Evolutionary conservation across 495 filamentous ascomycete species (phyloP).

Genomic region (Astrothelium macrocarpum): DNA sequence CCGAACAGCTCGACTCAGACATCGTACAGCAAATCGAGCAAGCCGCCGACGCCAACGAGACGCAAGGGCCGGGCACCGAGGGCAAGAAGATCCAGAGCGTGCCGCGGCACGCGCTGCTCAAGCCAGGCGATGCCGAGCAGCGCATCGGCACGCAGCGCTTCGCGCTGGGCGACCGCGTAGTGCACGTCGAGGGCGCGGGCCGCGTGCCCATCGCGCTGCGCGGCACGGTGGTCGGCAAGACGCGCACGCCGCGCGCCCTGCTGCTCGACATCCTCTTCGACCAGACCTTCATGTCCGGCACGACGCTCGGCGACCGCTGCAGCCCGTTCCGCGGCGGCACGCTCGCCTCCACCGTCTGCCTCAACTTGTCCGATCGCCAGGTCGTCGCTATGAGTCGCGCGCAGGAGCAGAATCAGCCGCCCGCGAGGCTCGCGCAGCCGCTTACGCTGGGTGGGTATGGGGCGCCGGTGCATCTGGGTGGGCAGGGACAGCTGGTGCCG

Average conservation of each 20-base stretch:
- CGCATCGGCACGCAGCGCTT: constrained; percentile 79
- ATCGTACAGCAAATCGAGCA: constrained; percentile 72
- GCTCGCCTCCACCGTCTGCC: constrained; percentile 67
- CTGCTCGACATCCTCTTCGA: constrained; percentile 92
- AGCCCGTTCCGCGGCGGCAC: constrained; percentile 95
- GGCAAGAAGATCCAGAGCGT: constrained; percentile 61
- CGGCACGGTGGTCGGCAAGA: constrained; percentile 89
- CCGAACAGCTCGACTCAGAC: constrained; percentile 88
- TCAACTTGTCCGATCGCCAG: constrained; percentile 79
- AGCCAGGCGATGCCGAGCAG: constrained; percentile 86
- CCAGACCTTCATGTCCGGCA: constrained; percentile 89
- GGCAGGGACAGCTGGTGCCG: constrained; percentile 55
- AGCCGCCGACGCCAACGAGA: constrained; percentile 53
- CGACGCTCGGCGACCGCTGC: constrained; percentile 77
- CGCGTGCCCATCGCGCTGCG: constrained; percentile 88
- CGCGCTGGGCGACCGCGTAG: constrained; percentile 75
- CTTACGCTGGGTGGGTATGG: constrained; percentile 42
- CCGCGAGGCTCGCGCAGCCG: constrained; percentile 47
- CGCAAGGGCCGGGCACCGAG: constrained; percentile 43
- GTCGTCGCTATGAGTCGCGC: constrained; percentile 66
- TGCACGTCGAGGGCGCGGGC: constrained; percentile 86
- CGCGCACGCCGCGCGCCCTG: constrained; percentile 66
- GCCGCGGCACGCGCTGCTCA: constrained; percentile 77
- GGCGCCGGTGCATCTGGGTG: constrained; percentile 44
- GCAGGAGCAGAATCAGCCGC: constrained; percentile 39